phyloP scores from a whole-genome alignment of 306 rosid genomes.

The Ammopiptanthus mongolicus region DNA sequence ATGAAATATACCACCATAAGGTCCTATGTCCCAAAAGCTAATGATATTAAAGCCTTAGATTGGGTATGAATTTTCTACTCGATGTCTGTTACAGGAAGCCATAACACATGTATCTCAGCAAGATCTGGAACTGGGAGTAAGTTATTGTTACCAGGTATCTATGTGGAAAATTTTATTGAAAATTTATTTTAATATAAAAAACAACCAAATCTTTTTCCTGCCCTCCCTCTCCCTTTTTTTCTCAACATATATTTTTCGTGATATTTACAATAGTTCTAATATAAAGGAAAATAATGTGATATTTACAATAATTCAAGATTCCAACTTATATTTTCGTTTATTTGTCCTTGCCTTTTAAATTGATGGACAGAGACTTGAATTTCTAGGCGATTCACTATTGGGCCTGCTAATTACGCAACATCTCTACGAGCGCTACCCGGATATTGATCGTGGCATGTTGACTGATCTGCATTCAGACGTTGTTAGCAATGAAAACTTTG shows the following conservation, averaged over 20 bases:
- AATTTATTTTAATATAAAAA: neutral
- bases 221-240: neutral
- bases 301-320: neutral
- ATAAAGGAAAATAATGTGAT: neutral
- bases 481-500: slow-evolving; percentile 65
- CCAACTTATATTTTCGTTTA: neutral
- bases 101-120: slow-evolving; percentile 59
- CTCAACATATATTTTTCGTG: neutral
- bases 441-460: slow-evolving; percentile 63
- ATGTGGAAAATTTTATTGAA: neutral
- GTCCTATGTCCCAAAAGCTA: slow-evolving; percentile 33
- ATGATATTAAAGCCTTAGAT: slow-evolving; percentile 47
- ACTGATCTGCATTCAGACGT: slow-evolving; percentile 62
- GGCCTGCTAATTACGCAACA: slow-evolving; percentile 58
- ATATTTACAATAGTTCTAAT: too few species aligned
- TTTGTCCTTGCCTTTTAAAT: neutral
- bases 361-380: slow-evolving; percentile 59
- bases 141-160: slow-evolving; percentile 62
- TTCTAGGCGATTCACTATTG: slow-evolving; percentile 73
- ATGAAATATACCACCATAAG: too few species aligned
- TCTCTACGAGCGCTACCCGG: slow-evolving; percentile 40
- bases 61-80: slow-evolving; percentile 41
- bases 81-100: slow-evolving; percentile 62
- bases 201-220: neutral
- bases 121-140: slow-evolving; percentile 40